phyloP scores from a whole-genome alignment of 1,284 basidiomycete species.

The Takashimella koratensis region DNA sequence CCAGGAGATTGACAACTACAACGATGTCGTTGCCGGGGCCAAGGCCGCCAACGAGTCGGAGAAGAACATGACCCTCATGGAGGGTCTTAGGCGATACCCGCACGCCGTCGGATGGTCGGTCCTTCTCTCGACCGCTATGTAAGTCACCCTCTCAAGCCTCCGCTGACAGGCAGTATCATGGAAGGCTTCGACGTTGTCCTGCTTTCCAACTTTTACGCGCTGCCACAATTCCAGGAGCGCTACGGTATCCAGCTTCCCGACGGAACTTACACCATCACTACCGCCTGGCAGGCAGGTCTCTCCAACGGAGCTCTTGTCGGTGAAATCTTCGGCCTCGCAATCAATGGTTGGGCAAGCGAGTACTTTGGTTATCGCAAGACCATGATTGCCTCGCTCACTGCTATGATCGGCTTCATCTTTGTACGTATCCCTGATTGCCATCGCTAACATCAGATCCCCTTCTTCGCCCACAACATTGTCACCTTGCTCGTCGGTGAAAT shows the following conservation, averaged over 20 bases:
- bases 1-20: conserved; percentile 2
- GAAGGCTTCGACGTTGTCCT: not conserved
- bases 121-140: conserved; percentile 28
- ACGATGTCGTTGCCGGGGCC: conserved; percentile 3
- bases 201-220: conserved; percentile 6
- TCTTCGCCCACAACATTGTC: conserved; percentile 41
- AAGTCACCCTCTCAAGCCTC: conserved; percentile 2
- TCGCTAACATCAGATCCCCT: conserved; percentile 30
- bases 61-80: conserved; percentile 24
- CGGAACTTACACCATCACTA: conserved; percentile 40
- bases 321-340: conserved; percentile 40
- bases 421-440: not conserved
- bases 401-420: conserved; percentile 35
- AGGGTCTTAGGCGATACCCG: conserved; percentile 40
- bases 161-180: not conserved
- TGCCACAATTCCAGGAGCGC: conserved; percentile 10
- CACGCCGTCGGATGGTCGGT: conserved; percentile 47
- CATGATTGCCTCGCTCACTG: conserved; percentile 32
- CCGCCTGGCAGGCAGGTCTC: conserved; percentile 49
- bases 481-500: conserved; percentile 48
- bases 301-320: conserved; percentile 25
- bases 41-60: conserved; percentile 10
- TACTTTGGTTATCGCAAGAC: conserved; percentile 47
- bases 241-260: conserved; percentile 14
- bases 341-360: conserved; percentile 43